Evolutionary conservation across 495 filamentous ascomycete genomes (phyloP).

Genomic region (Sphaerosporella brunnea): DNA sequence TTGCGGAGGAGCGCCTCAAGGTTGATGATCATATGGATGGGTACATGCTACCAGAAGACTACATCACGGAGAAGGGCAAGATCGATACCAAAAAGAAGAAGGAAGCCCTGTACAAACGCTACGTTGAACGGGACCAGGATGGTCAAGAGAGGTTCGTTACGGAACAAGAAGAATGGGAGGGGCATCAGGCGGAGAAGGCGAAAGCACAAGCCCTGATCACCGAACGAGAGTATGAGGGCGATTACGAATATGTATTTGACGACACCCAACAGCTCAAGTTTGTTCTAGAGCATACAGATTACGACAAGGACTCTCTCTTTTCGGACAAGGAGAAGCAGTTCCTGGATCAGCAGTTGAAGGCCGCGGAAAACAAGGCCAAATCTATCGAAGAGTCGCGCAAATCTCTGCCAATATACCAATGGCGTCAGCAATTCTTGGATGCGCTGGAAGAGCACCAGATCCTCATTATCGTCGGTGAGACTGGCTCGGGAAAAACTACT

Average conservation of each 20-base stretch:
- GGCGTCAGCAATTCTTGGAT: slow-evolving; percentile 51
- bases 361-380: slow-evolving; percentile 65
- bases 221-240: slow-evolving; percentile 62
- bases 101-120: slow-evolving; percentile 73
- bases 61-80: slow-evolving; percentile 82
- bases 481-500: slow-evolving; percentile 77
- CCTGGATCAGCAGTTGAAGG: slow-evolving; percentile 62
- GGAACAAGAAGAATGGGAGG: slow-evolving; percentile 91
- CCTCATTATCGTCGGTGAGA: slow-evolving; percentile 74
- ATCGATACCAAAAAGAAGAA: slow-evolving; percentile 81
- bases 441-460: slow-evolving; percentile 60
- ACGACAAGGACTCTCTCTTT: slow-evolving; percentile 18
- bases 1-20: slow-evolving; percentile 71
- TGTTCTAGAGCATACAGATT: slow-evolving; percentile 41
- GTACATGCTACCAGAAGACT: slow-evolving; percentile 85
- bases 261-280: slow-evolving; percentile 77
- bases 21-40: slow-evolving; percentile 90
- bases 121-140: slow-evolving; percentile 73
- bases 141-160: slow-evolving; percentile 82
- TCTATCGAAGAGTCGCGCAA: slow-evolving; percentile 85
- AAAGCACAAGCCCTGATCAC: slow-evolving; percentile 60
- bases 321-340: slow-evolving; percentile 56
- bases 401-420: slow-evolving; percentile 76
- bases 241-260: slow-evolving; percentile 92
- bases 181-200: slow-evolving; percentile 75